Evolutionary conservation across 192 early-diverging fungal genomes (phyloP), one percentile per base, ranked within the genome.

Genomic region (Diversispora eburnea): DNA sequence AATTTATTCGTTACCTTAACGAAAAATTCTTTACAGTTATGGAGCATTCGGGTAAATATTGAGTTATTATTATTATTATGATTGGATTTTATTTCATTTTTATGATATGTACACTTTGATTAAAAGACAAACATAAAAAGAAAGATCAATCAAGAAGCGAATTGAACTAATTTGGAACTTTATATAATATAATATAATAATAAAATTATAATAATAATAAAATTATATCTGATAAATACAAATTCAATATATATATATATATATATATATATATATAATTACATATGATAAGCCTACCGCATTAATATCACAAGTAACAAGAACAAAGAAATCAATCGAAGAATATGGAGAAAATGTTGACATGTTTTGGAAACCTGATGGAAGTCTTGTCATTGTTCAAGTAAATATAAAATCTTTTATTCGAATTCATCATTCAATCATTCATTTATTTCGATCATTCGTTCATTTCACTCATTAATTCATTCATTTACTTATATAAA

Each of bases 361-460:
- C 43, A 77, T 91, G 7, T 77, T 93, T 60, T 94, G 91, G 91
- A 91, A 89, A 51, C 91, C 88, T 9, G 90, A 93, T 67, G 84
- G 81, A 22, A 81, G 81, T 25, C 65, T 81, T 57, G 67, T 94
- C 43, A 86, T 90, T 22, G 85, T 93, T 46, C 77, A 90, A 64
- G 91, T 93, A 57, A n/a, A n/a, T n/a, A n/a, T n/a, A n/a, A 39
- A 10, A 70, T 10, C 17, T 60, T 69, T 12, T 13, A 9, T n/a
- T 22, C 22, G 5, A 84, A 70, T 77, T 76, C 3, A 43, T 41
- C 42, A 17, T 39, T 46, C 25, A 1, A 52, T 15, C 54, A 22
- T 65, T 25, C 19, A 5, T 59, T 54, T n/a, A n/a, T n/a, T n/a
- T n/a, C n/a, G n/a, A n/a, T n/a, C 70, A n/a, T 52, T 67, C 20